A percentile compares a stretch with the other conserved stretches of the same genome.
Conservation (phyloP, 164 flowering plant species). For the Umbellularia californica region DNA sequence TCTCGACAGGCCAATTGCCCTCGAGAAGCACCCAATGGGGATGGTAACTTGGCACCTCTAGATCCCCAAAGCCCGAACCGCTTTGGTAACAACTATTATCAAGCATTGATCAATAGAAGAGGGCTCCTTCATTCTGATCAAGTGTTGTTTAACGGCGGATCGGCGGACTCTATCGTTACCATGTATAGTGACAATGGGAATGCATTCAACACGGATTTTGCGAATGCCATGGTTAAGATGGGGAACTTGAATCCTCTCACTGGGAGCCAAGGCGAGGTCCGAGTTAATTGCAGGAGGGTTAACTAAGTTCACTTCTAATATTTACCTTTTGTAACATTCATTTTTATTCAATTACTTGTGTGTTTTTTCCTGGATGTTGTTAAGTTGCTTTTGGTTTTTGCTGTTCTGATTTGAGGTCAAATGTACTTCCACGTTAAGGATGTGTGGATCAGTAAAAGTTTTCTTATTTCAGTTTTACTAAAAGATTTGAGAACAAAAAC, state of each 20-base stretch:
- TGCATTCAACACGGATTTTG: constrained; percentile 23
- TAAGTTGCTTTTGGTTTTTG: neutral
- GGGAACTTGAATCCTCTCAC: constrained; percentile 26
- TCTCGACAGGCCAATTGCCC: constrained; percentile 29
- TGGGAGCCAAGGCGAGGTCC: constrained; percentile 22
- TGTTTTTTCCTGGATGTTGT: too few species aligned
- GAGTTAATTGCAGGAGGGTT: constrained; percentile 14
- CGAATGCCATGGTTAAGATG: constrained; percentile 32
- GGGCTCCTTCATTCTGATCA: constrained; percentile 43
- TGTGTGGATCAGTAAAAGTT: neutral
- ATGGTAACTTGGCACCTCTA: constrained; percentile 29
- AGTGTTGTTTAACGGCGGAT: constrained; percentile 22
- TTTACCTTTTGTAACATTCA: neutral
- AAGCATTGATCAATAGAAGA: constrained; percentile 18
- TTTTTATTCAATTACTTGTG: neutral
- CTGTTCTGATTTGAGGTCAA: neutral
- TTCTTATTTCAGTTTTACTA: neutral
- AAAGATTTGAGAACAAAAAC: neutral
- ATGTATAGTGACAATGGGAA: constrained; percentile 8
- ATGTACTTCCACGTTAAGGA: neutral
- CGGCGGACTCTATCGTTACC: constrained; percentile 21
- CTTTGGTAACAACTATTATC: constrained; percentile 30
- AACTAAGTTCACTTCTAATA: constrained; percentile 1
- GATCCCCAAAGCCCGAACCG: constrained; percentile 27
- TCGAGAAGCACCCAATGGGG: neutral